Conservation (phyloP, 805 yeast genomes). For the Candida morakotiae region DNA sequence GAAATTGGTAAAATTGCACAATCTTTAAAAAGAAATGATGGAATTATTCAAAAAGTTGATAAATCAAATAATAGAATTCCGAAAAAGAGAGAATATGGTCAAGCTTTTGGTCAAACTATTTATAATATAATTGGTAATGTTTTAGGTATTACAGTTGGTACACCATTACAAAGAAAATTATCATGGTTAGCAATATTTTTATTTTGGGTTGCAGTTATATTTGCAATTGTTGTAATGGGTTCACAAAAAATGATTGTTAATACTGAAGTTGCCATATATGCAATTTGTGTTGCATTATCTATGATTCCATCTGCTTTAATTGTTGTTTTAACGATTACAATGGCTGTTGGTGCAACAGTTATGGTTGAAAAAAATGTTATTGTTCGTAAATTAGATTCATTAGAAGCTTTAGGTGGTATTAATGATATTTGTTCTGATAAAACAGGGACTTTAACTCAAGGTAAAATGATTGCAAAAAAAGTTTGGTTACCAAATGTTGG, state of each 20-base stretch:
- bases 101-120: constrained; percentile 32
- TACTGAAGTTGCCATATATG: constrained; percentile 34
- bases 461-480: constrained; percentile 34
- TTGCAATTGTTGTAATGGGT: constrained; percentile 37
- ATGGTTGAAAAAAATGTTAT: constrained; percentile 34
- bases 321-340: constrained; percentile 36
- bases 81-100: constrained; percentile 32
- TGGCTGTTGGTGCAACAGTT: constrained; percentile 39
- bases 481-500: constrained; percentile 35
- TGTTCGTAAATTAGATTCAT: constrained; percentile 33
- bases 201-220: constrained; percentile 41
- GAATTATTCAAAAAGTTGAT: constrained; percentile 27
- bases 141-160: constrained; percentile 45
- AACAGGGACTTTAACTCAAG: constrained; percentile 38
- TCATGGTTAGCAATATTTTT: constrained; percentile 48
- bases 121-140: constrained; percentile 41
- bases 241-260: constrained; percentile 30
- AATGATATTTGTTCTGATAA: constrained; percentile 39
- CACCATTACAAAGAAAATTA: constrained; percentile 44
- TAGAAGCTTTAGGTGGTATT: constrained; percentile 37
- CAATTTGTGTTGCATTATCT: constrained; percentile 37
- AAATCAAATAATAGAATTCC: constrained; percentile 33
- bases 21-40: constrained; percentile 22
- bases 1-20: constrained; percentile 41
- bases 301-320: constrained; percentile 38